phyloP scores from a whole-genome alignment of 2,329 filamentous ascomycete species.

The Clonostachys sp. region DNA sequence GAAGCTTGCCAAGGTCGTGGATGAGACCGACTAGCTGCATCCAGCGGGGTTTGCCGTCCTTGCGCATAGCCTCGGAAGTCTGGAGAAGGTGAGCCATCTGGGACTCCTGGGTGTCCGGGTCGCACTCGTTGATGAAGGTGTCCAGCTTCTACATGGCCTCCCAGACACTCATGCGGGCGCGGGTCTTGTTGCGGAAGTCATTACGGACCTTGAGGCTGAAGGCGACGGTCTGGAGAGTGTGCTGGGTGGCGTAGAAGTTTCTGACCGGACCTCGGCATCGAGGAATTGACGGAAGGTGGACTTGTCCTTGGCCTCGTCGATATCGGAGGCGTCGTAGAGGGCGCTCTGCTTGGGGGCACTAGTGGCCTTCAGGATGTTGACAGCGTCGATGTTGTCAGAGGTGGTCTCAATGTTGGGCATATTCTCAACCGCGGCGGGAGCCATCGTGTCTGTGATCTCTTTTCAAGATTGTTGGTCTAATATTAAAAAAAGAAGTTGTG shows the following conservation, averaged over 20 bases:
- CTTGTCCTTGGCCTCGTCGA: constrained; percentile 75
- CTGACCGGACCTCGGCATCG: constrained; percentile 80
- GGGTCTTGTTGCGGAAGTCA: constrained; percentile 50
- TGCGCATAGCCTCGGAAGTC: constrained; percentile 82
- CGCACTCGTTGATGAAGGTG: constrained; percentile 84
- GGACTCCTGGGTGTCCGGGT: constrained; percentile 80
- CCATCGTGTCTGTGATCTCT: constrained; percentile 9
- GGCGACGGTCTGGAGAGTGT: constrained; percentile 69
- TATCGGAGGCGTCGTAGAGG: constrained; percentile 51
- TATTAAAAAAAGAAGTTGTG: too few relatives aligned
- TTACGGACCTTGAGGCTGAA: constrained; percentile 80
- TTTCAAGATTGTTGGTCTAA: too few relatives aligned
- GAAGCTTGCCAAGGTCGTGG: constrained; percentile 75
- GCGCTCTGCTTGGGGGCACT: constrained; percentile 50
- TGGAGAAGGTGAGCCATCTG: constrained; percentile 91
- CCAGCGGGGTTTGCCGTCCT: constrained; percentile 78
- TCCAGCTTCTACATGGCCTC: constrained; percentile 90
- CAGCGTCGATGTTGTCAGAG: constrained; percentile 42
- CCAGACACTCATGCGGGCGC: constrained; percentile 74
- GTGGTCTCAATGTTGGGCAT: constrained; percentile 34
- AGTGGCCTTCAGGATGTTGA: constrained; percentile 48
- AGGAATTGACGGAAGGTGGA: constrained; percentile 78
- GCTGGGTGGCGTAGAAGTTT: constrained; percentile 75
- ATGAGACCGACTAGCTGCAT: constrained; percentile 76
- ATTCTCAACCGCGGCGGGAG: constrained; percentile 14